Percentiles rank a stretch among this genome's conserved stretches.
These are phyloP conservation scores for Sutorius australiensis DNA, from an alignment of 768 basidiomycete species.

Conservation along the genomic window DNA sequence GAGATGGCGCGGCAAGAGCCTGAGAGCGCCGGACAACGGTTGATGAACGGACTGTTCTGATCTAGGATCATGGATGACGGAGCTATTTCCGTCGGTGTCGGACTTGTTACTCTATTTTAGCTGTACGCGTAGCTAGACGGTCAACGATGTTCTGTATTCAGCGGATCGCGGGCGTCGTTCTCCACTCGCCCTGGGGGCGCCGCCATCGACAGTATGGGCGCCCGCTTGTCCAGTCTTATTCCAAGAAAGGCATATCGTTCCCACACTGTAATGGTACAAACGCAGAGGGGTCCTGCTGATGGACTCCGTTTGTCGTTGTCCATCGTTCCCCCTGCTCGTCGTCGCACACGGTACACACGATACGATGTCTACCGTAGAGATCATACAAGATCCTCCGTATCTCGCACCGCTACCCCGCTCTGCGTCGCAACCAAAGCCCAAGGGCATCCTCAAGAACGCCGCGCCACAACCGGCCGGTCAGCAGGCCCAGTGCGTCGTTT, in stretches of 20 bases:
- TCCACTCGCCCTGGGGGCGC: neutral
- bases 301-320: neutral
- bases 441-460: constrained; percentile 87
- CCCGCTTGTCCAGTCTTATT: neutral
- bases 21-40: constrained; percentile 69
- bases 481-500: constrained; percentile 49
- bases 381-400: constrained; percentile 39
- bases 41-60: constrained; percentile 56
- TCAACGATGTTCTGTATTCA: neutral
- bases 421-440: constrained; percentile 68
- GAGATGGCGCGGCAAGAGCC: constrained; percentile 99
- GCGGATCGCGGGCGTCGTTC: neutral
- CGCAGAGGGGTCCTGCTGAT: constrained; percentile 11
- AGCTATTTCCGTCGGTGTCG: constrained; percentile 6
- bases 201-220: neutral
- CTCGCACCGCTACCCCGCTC: constrained; percentile 57
- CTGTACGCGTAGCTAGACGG: neutral
- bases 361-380: constrained; percentile 28
- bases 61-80: neutral
- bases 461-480: constrained; percentile 38
- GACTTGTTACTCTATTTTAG: constrained; percentile 5
- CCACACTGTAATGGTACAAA: constrained; percentile 12
- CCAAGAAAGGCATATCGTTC: constrained; percentile 25
- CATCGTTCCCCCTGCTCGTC: neutral
- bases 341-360: neutral